Evolutionary conservation across 1,139 yeast species (phyloP).

Genomic region (Geotrichum fermentans): DNA sequence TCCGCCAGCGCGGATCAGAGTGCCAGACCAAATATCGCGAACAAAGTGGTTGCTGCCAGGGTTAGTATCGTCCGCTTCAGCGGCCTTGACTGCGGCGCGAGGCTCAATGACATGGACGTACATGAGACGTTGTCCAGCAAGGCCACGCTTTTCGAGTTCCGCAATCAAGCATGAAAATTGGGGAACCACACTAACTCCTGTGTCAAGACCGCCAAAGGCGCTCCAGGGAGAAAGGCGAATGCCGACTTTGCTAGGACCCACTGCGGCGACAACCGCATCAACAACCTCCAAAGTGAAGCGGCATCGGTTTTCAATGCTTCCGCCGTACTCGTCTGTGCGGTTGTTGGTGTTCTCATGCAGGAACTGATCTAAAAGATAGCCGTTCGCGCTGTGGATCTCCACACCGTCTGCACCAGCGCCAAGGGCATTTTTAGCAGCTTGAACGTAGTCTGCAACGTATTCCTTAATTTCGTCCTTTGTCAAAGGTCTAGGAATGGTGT

Average conservation of each 20-base stretch:
- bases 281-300: constrained; percentile 52
- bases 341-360: constrained; percentile 48
- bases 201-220: constrained; percentile 34
- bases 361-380: constrained; percentile 54
- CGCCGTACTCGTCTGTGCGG: constrained; percentile 66
- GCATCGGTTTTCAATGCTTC: constrained; percentile 63
- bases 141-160: constrained; percentile 33
- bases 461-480: constrained; percentile 41
- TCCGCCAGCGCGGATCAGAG: constrained; percentile 47
- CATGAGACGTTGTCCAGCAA: constrained; percentile 43
- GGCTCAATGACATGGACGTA: constrained; percentile 52
- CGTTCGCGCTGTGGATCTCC: constrained; percentile 69
- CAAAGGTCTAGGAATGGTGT: constrained; percentile 35
- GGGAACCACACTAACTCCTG: constrained; percentile 32
- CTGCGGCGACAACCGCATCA: constrained; percentile 46
- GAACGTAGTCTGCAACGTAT: constrained; percentile 36
- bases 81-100: constrained; percentile 30
- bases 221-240: constrained; percentile 59
- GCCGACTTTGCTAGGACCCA: constrained; percentile 53
- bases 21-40: constrained; percentile 46
- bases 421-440: constrained; percentile 46
- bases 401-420: constrained; percentile 64
- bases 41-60: constrained; percentile 34
- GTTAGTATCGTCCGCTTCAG: not conserved
- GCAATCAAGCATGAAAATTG: constrained; percentile 30